These are phyloP conservation scores for Fragilaria radians DNA, from an alignment of 108 stramenopile genomes.

Conservation along the genomic window DNA sequence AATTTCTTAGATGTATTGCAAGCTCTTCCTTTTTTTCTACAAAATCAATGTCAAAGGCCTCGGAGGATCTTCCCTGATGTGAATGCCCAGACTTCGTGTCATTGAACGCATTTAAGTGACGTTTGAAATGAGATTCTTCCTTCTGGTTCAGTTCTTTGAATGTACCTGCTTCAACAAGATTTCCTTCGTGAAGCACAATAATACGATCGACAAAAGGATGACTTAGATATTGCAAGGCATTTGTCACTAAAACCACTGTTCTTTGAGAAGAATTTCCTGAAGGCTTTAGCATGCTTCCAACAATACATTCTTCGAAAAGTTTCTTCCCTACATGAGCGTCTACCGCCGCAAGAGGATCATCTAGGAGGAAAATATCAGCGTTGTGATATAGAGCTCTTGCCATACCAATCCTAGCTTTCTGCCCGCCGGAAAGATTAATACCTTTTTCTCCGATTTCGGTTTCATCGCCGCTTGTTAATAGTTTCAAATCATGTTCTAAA, in stretches of 20 bases:
- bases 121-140: conserved; percentile 40
- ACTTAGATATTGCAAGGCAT: conserved; percentile 73
- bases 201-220: conserved; percentile 57
- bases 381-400: conserved; percentile 89
- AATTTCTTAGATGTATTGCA: no score
- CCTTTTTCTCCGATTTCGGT: conserved; percentile 92
- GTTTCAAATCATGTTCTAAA: conserved; percentile 60
- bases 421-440: conserved; percentile 81
- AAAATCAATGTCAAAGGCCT: conserved; percentile 1
- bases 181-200: conserved; percentile 60
- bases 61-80: background rate
- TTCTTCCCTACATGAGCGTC: conserved; percentile 86
- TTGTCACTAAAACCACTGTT: conserved; percentile 82
- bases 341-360: conserved; percentile 81
- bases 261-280: conserved; percentile 18
- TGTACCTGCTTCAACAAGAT: conserved; percentile 62
- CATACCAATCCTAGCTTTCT: conserved; percentile 82
- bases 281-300: conserved; percentile 44
- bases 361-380: conserved; percentile 79
- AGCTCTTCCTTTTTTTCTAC: background rate
- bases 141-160: conserved; percentile 48
- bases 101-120: conserved; percentile 32
- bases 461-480: conserved; percentile 70
- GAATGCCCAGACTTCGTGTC: conserved; percentile 3
- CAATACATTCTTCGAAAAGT: conserved; percentile 81